Evolutionary conservation across 345 rosid genomes (phyloP).

Genomic region (Citrus sinensis): DVS_A1.0 CM039163.1:7808001-7808500

Average conservation of each 20-base stretch:
- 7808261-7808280: neutral
- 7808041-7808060: neutral
- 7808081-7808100: neutral
- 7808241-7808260: neutral
- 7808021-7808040: no score
- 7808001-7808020: no score
- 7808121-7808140: neutral
- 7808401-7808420: neutral
- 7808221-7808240: neutral
- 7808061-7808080: neutral
- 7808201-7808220: neutral
- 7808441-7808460: neutral
- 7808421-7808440: neutral
- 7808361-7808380: conserved; percentile 87
- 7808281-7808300: conserved; percentile 75
- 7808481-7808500: conserved; percentile 87
- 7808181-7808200: neutral
- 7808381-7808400: conserved; percentile 81
- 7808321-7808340: conserved; percentile 95
- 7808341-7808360: conserved; percentile 92
- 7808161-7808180: conserved; percentile 9
- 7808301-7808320: conserved; percentile 93
- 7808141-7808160: neutral
- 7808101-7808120: neutral
- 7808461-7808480: neutral